These are phyloP conservation scores for Inga oerstediana DNA, from an alignment of 306 rosid species.

Conservation along the genomic window DNA sequence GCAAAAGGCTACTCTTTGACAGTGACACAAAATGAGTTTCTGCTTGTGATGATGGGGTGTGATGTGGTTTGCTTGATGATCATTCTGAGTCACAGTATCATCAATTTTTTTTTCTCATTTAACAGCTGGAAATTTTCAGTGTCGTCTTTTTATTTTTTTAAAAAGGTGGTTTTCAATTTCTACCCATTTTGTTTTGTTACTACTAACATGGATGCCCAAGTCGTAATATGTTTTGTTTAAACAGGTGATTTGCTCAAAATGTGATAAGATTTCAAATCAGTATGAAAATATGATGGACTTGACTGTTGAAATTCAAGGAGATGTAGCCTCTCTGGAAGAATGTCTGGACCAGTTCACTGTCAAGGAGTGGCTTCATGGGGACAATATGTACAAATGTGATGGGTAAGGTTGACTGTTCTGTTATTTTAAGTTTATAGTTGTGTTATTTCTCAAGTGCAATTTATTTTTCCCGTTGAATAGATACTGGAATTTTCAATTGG, in stretches of 20 bases:
- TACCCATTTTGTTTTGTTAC: neutral
- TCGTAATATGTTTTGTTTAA: neutral
- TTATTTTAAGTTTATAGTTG: neutral
- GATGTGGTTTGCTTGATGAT: conserved; percentile 3
- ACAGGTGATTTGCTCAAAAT: conserved; percentile 86
- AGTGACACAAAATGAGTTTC: neutral
- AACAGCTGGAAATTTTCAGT: neutral
- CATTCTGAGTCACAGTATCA: neutral
- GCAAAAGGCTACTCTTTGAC: conserved; percentile 8
- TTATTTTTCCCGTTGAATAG: neutral
- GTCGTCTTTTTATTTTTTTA: neutral
- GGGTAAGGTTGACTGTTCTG: conserved; percentile 58
- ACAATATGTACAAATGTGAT: conserved; percentile 20
- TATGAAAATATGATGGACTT: conserved; percentile 97
- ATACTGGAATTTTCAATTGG: neutral
- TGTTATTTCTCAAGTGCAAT: neutral
- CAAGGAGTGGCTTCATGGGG: conserved; percentile 66
- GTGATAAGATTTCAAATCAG: conserved; percentile 75
- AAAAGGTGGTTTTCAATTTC: conserved; percentile 16
- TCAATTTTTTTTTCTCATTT: neutral
- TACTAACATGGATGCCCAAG: conserved; percentile 14
- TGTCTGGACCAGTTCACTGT: conserved; percentile 92
- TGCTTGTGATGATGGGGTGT: conserved; percentile 12
- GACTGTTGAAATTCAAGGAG: conserved; percentile 97
- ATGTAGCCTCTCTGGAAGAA: conserved; percentile 87